A percentile compares a stretch with the other conserved stretches of the same genome.
Evolutionary conservation across 2,329 filamentous ascomycete species (phyloP).

Genomic region (Neurospora sp.): DNA sequence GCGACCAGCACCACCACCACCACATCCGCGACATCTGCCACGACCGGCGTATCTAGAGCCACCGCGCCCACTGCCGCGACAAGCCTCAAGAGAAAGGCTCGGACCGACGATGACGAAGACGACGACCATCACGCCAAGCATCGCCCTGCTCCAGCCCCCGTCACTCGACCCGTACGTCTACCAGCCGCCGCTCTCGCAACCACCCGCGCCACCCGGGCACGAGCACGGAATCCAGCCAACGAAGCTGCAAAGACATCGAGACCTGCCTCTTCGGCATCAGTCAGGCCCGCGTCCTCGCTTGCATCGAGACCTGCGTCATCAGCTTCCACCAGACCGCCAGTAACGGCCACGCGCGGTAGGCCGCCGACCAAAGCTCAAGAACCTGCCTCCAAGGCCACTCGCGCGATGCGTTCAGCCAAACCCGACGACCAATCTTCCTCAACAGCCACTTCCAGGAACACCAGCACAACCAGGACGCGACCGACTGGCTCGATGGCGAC

Average conservation of each 20-base stretch:
- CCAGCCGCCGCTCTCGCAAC: constrained; percentile 17
- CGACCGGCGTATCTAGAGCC: constrained; percentile 25
- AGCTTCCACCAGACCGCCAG: constrained; percentile 3
- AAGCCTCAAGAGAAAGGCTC: constrained; percentile 41
- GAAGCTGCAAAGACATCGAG: constrained; percentile 14
- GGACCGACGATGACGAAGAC: constrained; percentile 42
- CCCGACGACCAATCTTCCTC: constrained; percentile 9
- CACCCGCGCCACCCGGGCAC: constrained; percentile 34
- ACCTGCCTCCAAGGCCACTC: constrained; percentile 13
- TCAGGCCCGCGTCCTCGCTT: background rate
- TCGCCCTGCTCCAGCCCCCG: constrained; percentile 4
- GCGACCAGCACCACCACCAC: constrained; percentile 26
- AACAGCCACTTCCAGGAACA: constrained; percentile 16
- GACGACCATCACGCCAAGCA: constrained; percentile 25
- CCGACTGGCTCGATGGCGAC: constrained; percentile 18
- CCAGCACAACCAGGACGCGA: constrained; percentile 10
- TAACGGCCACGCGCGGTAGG: constrained; percentile 13
- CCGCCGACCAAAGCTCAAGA: background rate
- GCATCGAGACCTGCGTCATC: background rate
- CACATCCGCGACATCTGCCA: constrained; percentile 23
- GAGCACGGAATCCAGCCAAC: constrained; percentile 32
- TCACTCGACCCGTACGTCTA: constrained; percentile 1
- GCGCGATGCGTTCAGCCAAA: constrained; percentile 21
- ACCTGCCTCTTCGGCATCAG: background rate
- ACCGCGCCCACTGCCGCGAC: constrained; percentile 17